These are phyloP conservation scores for Cystobasidium tubakii DNA, from an alignment of 768 basidiomycete genomes.

Conservation along the genomic window DNA sequence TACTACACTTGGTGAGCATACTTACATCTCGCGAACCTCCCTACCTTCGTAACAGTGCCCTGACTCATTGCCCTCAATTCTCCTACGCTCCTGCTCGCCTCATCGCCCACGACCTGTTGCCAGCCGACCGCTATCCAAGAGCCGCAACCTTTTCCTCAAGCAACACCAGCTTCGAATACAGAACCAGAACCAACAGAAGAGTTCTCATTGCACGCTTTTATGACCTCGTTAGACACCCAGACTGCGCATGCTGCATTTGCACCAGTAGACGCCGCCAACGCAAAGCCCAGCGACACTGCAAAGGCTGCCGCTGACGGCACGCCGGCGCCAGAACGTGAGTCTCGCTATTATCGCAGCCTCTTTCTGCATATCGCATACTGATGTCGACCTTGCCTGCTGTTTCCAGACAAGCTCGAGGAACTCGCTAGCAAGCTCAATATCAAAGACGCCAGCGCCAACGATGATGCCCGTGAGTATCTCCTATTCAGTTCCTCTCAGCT, in stretches of 20 bases:
- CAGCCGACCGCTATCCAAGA: background rate
- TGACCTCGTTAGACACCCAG: slow-evolving; percentile 30
- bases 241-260: slow-evolving; percentile 33
- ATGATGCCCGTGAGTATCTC: slow-evolving; percentile 25
- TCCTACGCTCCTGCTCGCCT: too few relatives aligned
- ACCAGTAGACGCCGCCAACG: slow-evolving; percentile 32
- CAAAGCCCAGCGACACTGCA: slow-evolving; percentile 21
- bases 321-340: slow-evolving; percentile 17
- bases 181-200: background rate
- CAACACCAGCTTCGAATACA: slow-evolving; percentile 1
- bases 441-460: slow-evolving; percentile 24
- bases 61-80: background rate
- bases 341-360: background rate
- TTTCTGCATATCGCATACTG: background rate
- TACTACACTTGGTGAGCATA: background rate
- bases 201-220: slow-evolving; percentile 28
- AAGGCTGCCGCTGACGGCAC: slow-evolving; percentile 33
- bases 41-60: background rate
- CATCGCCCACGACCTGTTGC: background rate
- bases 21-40: background rate
- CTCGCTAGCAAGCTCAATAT: slow-evolving; percentile 34
- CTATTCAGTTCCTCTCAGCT: background rate
- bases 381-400: background rate
- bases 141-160: background rate
- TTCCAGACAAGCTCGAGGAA: slow-evolving; percentile 15